Evolutionary conservation across 2,329 filamentous ascomycete species (phyloP), one percentile per base, ranked within the genome.

Genomic region (Sarocladium oryzae): DNA sequence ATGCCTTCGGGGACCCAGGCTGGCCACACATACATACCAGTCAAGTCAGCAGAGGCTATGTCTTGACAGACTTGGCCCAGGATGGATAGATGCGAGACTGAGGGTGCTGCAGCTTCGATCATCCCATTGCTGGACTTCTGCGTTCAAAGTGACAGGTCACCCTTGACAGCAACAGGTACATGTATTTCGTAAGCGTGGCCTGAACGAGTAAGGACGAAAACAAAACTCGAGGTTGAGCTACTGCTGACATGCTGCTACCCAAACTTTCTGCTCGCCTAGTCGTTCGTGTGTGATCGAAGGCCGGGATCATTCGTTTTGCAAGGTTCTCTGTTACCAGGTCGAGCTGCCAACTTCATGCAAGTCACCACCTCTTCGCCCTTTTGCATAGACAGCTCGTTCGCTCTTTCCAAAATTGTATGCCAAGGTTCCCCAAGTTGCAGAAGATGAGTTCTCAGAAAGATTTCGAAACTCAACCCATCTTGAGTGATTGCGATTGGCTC

Each of bases 401-500:
- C 40, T 43, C 40, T 43, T 43, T 3, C 23, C 23, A 8, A 28
- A 20, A 16, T 43, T 11, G 21, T 43, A 16, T 28, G 40, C 40
- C 40, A 43, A 43, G 40, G 20, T 43, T 26, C 40, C 23, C 40
- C 40, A 26, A 26, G 40, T 43, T 43, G 26, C 43, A 48, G 43
- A 30, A 32, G n/a, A 20, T 48, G 28, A 3, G 9, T 48, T 32
- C 16, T 20, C 13, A 18, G 40, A 28, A 45, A 7, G 16, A 13
- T 21, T 20, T 33, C 26, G 28, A 48, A 48, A 30, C 43, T 48
- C 26, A 4, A 18, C 28, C 9, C 24, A 32, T 20, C 16, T 48
- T 11, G 26, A 23, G 28, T 11, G 4, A 21, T 32, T 33, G 43
- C 43, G 43, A 48, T 48, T 48, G 43, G 43, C n/a, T 26, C 43